A percentile compares a stretch with the other conserved stretches of the same genome.
phyloP scores from a whole-genome alignment of 371 early-diverging fungal species.

The Mortierella sp. region DNA sequence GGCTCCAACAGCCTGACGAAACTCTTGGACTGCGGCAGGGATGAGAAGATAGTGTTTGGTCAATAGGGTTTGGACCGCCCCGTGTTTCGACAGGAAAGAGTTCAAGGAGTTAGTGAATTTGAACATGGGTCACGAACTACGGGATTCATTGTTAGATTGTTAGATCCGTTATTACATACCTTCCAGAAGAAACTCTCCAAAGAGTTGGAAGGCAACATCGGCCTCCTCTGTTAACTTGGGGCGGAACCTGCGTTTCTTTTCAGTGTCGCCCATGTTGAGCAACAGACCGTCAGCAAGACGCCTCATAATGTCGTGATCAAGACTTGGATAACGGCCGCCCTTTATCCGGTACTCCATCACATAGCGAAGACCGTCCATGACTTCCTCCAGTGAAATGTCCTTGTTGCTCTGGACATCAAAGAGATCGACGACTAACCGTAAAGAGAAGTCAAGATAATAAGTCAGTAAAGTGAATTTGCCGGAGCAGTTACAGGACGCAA shows the following conservation, averaged over 20 bases:
- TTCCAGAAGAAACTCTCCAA: slow-evolving; percentile 95
- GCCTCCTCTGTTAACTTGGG: slow-evolving; percentile 81
- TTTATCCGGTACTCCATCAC: slow-evolving; percentile 95
- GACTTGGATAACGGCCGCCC: slow-evolving; percentile 82
- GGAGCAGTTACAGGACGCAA: too few relatives aligned
- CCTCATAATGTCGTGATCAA: slow-evolving; percentile 86
- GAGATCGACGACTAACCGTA: slow-evolving; percentile 77
- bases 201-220: slow-evolving; percentile 87
- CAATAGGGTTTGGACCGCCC: too few relatives aligned
- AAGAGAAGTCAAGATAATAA: slow-evolving; percentile 85
- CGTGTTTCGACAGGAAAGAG: slow-evolving; percentile 78
- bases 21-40: slow-evolving; percentile 71
- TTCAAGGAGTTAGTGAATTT: too few relatives aligned
- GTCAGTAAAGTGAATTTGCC: slow-evolving; percentile 13
- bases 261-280: slow-evolving; percentile 76
- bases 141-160: too few relatives aligned
- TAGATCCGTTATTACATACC: slow-evolving; percentile 56
- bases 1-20: slow-evolving; percentile 82
- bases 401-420: slow-evolving; percentile 75
- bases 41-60: too few relatives aligned
- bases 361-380: slow-evolving; percentile 90
- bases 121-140: too few relatives aligned
- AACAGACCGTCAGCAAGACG: slow-evolving; percentile 87
- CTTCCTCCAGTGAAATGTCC: slow-evolving; percentile 85
- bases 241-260: slow-evolving; percentile 70